phyloP scores from a whole-genome alignment of 345 rosid species.

The Corymbia maculata region DNA sequence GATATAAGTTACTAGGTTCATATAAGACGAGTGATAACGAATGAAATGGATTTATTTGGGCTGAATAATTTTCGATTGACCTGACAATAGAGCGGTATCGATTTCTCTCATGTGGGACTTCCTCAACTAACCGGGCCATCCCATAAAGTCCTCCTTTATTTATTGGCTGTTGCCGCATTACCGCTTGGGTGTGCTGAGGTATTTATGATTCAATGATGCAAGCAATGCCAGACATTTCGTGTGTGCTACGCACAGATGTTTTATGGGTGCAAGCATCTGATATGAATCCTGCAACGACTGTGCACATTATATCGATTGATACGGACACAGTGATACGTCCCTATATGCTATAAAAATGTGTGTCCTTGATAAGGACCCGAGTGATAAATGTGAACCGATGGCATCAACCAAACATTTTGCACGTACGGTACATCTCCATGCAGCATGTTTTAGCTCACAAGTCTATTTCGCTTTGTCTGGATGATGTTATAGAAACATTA shows the following conservation, averaged over 20 bases:
- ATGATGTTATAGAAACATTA: not conserved
- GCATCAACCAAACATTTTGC: not conserved
- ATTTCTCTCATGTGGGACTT: not conserved
- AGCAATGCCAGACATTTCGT: not conserved
- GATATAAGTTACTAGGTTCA: no score
- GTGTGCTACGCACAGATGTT: accelerated
- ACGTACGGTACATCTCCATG: not conserved
- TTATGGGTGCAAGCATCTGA: not conserved
- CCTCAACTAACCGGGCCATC: not conserved
- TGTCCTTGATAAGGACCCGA: not conserved
- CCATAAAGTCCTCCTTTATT: not conserved
- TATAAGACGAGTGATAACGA: accelerated
- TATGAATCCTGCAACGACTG: not conserved
- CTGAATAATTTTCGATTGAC: no score
- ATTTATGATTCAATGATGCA: not conserved
- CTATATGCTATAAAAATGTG: not conserved
- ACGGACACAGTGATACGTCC: not conserved
- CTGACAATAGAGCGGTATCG: not conserved
- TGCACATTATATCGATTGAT: not conserved
- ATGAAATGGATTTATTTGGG: not conserved
- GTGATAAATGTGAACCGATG: not conserved
- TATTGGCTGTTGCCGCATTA: not conserved
- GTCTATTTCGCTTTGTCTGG: not conserved
- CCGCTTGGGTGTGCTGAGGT: not conserved
- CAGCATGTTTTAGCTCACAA: not conserved